phyloP scores from a whole-genome alignment of 1,284 basidiomycete species.

The Anthracocystis walkeri region DNA sequence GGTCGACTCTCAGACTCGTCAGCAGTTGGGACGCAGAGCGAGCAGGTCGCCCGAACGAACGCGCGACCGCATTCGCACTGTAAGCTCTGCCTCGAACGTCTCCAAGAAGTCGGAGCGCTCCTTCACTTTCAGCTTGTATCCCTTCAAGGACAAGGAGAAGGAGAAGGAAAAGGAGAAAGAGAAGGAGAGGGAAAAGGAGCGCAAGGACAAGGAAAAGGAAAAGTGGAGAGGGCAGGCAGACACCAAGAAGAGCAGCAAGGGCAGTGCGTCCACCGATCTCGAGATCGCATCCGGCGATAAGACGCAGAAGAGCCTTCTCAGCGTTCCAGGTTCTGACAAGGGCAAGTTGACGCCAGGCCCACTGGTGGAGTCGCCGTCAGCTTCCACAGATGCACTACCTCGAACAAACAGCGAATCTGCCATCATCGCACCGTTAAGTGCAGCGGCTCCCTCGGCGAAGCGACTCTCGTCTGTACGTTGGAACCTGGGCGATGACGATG shows the following conservation, averaged over 20 bases:
- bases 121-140: slow-evolving; percentile 31
- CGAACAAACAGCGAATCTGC: slow-evolving; percentile 20
- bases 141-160: slow-evolving; percentile 32
- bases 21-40: slow-evolving; percentile 9
- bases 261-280: slow-evolving; percentile 10
- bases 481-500: slow-evolving; percentile 22
- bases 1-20: slow-evolving; percentile 5
- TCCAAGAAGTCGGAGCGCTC: slow-evolving; percentile 48
- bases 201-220: slow-evolving; percentile 19
- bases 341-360: slow-evolving; percentile 11
- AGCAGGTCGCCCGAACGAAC: slow-evolving; percentile 20
- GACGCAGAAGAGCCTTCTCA: slow-evolving; percentile 12
- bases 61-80: slow-evolving; percentile 20
- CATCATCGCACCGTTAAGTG: neutral
- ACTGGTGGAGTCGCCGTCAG: slow-evolving; percentile 35
- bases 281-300: slow-evolving; percentile 11
- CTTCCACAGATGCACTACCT: slow-evolving; percentile 24
- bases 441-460: slow-evolving; percentile 12
- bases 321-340: slow-evolving; percentile 8
- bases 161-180: slow-evolving; percentile 18
- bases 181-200: slow-evolving; percentile 5
- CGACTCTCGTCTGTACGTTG: slow-evolving; percentile 45
- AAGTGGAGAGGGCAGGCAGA: slow-evolving; percentile 8
- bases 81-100: slow-evolving; percentile 28
- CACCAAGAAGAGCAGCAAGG: slow-evolving; percentile 13